These are phyloP conservation scores for Toxicodendron radicans DNA, from an alignment of 345 rosid genomes.

Conservation along the genomic window DNA sequence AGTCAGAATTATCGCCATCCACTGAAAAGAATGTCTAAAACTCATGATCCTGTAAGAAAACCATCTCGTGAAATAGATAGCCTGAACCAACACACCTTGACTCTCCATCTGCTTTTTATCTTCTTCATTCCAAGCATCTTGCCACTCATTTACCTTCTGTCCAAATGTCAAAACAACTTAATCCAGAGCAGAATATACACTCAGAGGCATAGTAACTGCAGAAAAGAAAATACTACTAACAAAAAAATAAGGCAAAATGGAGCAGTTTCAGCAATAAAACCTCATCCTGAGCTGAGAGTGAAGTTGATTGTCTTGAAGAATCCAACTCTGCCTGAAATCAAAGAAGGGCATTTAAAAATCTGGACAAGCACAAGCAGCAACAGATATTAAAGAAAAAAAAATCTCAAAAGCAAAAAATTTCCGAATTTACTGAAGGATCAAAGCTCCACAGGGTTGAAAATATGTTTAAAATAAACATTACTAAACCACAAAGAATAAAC, in stretches of 20 bases:
- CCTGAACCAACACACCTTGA: slow-evolving; percentile 32
- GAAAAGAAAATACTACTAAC: not conserved
- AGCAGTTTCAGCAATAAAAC: slow-evolving; percentile 25
- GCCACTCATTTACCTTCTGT: slow-evolving; percentile 48
- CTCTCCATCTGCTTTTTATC: slow-evolving; percentile 29
- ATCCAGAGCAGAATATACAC: slow-evolving; percentile 9
- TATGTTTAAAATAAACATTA: no score
- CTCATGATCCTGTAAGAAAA: not conserved
- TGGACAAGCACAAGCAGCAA: not conserved
- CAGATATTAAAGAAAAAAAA: not conserved
- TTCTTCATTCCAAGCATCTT: slow-evolving; percentile 46
- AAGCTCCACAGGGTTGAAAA: no score
- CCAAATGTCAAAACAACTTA: slow-evolving; percentile 21
- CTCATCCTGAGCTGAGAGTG: slow-evolving; percentile 38
- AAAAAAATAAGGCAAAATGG: not conserved
- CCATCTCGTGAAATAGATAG: not conserved
- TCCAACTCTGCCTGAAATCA: slow-evolving; percentile 54
- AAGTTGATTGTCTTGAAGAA: slow-evolving; percentile 55
- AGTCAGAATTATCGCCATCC: not conserved
- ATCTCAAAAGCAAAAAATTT: not conserved
- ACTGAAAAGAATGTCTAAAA: not conserved
- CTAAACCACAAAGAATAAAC: no score
- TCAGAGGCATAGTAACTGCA: not conserved
- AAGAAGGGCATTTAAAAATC: not conserved
- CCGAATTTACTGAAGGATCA: not conserved